A percentile compares a stretch with the other conserved stretches of the same genome.
Evolutionary conservation across 2,329 filamentous ascomycete species (phyloP).

Genomic region (Exophiala mesophila): DNA sequence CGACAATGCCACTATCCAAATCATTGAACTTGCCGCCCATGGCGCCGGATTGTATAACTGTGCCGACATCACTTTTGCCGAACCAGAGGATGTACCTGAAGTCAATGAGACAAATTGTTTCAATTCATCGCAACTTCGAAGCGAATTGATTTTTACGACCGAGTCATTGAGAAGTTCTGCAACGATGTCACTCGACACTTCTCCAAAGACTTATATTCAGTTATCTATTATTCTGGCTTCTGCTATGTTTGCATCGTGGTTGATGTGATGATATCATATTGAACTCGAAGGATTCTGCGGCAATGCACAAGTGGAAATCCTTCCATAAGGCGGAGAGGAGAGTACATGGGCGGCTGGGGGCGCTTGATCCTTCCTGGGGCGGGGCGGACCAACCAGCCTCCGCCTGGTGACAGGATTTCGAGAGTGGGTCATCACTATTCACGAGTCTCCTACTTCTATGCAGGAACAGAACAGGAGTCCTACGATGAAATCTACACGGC

Average conservation of each 20-base stretch:
- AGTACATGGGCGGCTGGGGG: no score
- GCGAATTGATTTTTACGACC: constrained; percentile 64
- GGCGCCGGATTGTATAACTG: constrained; percentile 82
- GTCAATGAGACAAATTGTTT: constrained; percentile 83
- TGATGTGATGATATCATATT: constrained; percentile 7
- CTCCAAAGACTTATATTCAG: constrained; percentile 15
- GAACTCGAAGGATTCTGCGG: background rate
- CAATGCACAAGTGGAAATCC: no score
- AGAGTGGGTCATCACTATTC: no score
- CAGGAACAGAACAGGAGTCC: no score
- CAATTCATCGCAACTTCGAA: constrained; percentile 74
- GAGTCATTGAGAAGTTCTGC: constrained; percentile 7
- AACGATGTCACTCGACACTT: constrained; percentile 5
- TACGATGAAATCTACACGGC: no score
- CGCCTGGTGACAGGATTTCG: no score
- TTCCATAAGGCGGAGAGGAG: no score
- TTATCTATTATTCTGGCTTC: constrained; percentile 10
- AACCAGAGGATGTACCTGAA: constrained; percentile 67
- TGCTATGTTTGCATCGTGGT: constrained; percentile 8
- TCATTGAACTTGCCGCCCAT: constrained; percentile 77
- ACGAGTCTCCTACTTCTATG: no score
- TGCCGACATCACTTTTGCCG: constrained; percentile 88
- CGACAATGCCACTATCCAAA: constrained; percentile 85
- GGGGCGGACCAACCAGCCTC: background rate
- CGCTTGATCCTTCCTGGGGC: background rate